Conservation (phyloP, 208 protist species). For the Lotmaria passim region DNA sequence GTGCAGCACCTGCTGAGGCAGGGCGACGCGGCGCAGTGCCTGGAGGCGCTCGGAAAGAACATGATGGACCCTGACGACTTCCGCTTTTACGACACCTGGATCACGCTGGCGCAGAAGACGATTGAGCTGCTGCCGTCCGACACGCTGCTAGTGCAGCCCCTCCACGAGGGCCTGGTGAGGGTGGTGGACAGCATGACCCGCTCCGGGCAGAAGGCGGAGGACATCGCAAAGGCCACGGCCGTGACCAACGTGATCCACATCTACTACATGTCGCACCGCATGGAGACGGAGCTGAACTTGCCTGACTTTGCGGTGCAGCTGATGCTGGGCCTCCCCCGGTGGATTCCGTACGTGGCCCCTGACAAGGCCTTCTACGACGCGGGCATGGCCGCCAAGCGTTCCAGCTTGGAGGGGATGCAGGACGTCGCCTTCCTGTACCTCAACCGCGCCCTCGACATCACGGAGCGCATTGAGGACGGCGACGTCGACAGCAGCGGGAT, state of each 20-base stretch:
- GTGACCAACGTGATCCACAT: constrained; percentile 80
- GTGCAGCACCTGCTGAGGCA: constrained; percentile 81
- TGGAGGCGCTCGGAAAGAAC: constrained; percentile 69
- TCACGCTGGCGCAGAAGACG: constrained; percentile 68
- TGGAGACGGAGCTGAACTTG: constrained; percentile 71
- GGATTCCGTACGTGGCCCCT: constrained; percentile 88
- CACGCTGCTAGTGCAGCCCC: constrained; percentile 36
- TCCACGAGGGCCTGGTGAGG: constrained; percentile 74
- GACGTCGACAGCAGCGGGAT: constrained; percentile 75
- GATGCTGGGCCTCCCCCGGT: constrained; percentile 92
- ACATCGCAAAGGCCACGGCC: constrained; percentile 74
- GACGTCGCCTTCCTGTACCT: constrained; percentile 92
- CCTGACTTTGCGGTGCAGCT: constrained; percentile 83
- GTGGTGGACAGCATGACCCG: constrained; percentile 75
- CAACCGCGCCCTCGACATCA: constrained; percentile 96
- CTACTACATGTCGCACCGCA: constrained; percentile 73
- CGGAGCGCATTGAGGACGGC: constrained; percentile 93
- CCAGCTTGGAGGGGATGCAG: constrained; percentile 56
- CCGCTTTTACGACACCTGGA: constrained; percentile 89
- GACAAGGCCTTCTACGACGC: constrained; percentile 98
- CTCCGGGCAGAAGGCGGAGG: constrained; percentile 84
- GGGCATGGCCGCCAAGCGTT: constrained; percentile 88
- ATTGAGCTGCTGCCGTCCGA: constrained; percentile 48
- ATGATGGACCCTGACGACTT: constrained; percentile 85
- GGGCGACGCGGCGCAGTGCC: constrained; percentile 52